These are phyloP conservation scores for Ogataea minuta DNA, from an alignment of 805 yeast species.

Conservation along the genomic window DNA sequence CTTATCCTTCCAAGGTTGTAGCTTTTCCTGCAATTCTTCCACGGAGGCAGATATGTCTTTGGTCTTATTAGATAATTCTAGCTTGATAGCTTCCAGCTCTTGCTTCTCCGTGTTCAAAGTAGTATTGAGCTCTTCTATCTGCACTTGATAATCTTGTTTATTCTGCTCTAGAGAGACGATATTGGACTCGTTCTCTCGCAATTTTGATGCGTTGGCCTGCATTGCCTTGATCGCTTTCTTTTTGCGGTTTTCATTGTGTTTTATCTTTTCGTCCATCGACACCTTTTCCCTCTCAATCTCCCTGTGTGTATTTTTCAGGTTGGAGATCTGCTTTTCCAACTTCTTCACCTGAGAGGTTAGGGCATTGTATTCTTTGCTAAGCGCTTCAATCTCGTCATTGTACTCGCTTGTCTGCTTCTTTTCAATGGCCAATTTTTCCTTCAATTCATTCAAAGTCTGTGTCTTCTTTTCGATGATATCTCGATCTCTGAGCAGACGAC, in stretches of 20 bases:
- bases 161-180: slow-evolving; percentile 46
- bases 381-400: slow-evolving; percentile 35
- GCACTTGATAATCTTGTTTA: slow-evolving; percentile 41
- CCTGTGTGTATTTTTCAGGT: slow-evolving; percentile 37
- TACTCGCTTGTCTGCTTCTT: slow-evolving; percentile 40
- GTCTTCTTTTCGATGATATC: slow-evolving; percentile 40
- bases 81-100: slow-evolving; percentile 60
- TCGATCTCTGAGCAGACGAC: slow-evolving; percentile 40
- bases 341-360: slow-evolving; percentile 25
- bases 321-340: slow-evolving; percentile 28
- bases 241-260: slow-evolving; percentile 57
- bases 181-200: slow-evolving; percentile 46
- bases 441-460: slow-evolving; percentile 38
- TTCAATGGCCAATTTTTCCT: slow-evolving; percentile 43
- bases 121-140: slow-evolving; percentile 43
- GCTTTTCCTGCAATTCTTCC: slow-evolving; percentile 55
- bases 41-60: slow-evolving; percentile 63
- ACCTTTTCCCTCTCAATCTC: slow-evolving; percentile 58
- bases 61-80: slow-evolving; percentile 71
- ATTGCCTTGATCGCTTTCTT: slow-evolving; percentile 58
- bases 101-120: slow-evolving; percentile 52
- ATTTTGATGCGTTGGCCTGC: slow-evolving; percentile 43
- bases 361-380: slow-evolving; percentile 31
- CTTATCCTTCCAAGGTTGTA: slow-evolving; percentile 82
- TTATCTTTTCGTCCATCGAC: slow-evolving; percentile 71